Percentiles rank a stretch among this genome's conserved stretches.
Conservation (phyloP, 495 filamentous ascomycete species). For the Penicillium coffeae region DNA sequence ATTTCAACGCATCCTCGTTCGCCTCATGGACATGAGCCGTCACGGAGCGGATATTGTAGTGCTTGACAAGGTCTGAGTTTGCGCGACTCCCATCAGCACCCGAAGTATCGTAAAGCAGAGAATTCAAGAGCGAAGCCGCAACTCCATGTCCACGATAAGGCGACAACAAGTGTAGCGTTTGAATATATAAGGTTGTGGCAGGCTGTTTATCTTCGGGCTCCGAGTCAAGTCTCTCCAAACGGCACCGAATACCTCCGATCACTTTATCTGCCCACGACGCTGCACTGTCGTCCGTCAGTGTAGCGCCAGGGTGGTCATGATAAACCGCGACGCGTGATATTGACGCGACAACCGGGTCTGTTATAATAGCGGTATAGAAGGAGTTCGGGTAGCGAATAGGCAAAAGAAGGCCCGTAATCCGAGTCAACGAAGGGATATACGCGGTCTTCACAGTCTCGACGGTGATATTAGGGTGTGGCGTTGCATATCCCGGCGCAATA, state of each 20-base stretch:
- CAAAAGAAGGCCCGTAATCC: constrained; percentile 78
- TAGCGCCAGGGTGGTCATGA: constrained; percentile 45
- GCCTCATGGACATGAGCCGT: constrained; percentile 95
- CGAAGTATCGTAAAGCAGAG: constrained; percentile 48
- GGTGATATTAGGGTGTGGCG: constrained; percentile 42
- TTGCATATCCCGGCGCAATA: constrained; percentile 26
- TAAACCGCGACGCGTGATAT: constrained; percentile 78
- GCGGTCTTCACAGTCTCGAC: constrained; percentile 56
- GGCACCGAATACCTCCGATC: constrained; percentile 80
- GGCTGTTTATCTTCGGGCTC: constrained; percentile 24
- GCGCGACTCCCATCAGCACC: constrained; percentile 19
- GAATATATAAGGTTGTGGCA: constrained; percentile 70
- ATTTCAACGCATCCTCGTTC: constrained; percentile 79
- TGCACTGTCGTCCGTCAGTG: constrained; percentile 26
- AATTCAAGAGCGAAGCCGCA: constrained; percentile 66
- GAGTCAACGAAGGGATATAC: constrained; percentile 69
- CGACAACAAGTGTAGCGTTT: constrained; percentile 76
- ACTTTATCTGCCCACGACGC: constrained; percentile 51
- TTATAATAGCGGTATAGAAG: constrained; percentile 77
- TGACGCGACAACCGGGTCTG: constrained; percentile 60
- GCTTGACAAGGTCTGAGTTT: constrained; percentile 47
- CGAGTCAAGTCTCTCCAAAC: constrained; percentile 52
- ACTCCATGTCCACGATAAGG: constrained; percentile 78
- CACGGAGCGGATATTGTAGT: constrained; percentile 50
- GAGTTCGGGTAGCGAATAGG: constrained; percentile 82